Conservation (phyloP, 805 yeast species). For the Saccharomycopsis schoenii region DNA sequence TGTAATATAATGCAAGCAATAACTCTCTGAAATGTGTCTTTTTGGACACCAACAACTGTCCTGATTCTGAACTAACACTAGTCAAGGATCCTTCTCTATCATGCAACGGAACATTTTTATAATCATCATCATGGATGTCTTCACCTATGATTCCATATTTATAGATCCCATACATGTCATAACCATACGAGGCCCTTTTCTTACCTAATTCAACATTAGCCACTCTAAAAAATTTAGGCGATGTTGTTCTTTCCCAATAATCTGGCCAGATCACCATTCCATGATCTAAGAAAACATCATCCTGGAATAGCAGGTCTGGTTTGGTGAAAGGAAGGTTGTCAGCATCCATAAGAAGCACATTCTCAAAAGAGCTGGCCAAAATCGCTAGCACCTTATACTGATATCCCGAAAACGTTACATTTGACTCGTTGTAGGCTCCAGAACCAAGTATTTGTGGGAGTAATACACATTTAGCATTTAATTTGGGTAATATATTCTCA, state of each 20-base stretch:
- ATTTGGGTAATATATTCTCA: constrained; percentile 46
- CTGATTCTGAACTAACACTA: constrained; percentile 61
- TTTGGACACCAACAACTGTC: constrained; percentile 56
- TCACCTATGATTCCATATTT: constrained; percentile 25
- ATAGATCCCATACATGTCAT: constrained; percentile 28
- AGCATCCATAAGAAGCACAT: constrained; percentile 62
- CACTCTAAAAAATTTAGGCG: constrained; percentile 49
- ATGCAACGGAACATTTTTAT: constrained; percentile 36
- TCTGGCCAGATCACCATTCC: constrained; percentile 59
- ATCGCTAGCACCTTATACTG: constrained; percentile 65
- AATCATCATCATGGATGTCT: constrained; percentile 21
- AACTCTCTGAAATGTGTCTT: constrained; percentile 48
- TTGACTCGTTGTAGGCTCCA: constrained; percentile 40
- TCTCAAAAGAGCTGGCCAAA: constrained; percentile 62
- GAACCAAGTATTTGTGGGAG: constrained; percentile 40
- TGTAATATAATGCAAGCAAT: constrained; percentile 53
- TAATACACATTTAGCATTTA: constrained; percentile 60
- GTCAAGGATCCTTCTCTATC: constrained; percentile 56
- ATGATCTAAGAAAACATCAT: constrained; percentile 32
- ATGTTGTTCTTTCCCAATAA: constrained; percentile 59
- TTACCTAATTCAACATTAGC: constrained; percentile 33
- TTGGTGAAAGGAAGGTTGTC: constrained; percentile 64
- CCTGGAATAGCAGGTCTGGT: constrained; percentile 43
- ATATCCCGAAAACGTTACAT: constrained; percentile 48
- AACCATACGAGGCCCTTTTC: constrained; percentile 31